These are phyloP conservation scores for Schoenoplectus triqueter DNA, from an alignment of 202 grass and related monocot species.

Conservation along the genomic window DNA sequence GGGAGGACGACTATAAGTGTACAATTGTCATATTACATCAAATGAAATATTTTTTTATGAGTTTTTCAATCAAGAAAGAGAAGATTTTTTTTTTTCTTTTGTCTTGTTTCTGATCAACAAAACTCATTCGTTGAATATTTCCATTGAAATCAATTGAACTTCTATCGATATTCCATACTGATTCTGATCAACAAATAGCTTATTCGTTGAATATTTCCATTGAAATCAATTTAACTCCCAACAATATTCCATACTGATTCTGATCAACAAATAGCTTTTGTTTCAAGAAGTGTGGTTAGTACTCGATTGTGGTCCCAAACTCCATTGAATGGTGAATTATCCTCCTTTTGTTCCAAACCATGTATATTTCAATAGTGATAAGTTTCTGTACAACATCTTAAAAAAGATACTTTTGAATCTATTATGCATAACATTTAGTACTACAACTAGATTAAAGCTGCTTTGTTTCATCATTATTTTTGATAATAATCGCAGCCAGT, in stretches of 20 bases:
- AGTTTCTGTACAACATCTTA: background rate
- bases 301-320: background rate
- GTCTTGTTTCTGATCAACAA: background rate
- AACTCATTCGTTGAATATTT: background rate
- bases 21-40: background rate
- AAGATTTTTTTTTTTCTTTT: too few relatives aligned
- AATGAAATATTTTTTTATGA: background rate
- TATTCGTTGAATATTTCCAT: background rate
- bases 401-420: background rate
- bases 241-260: background rate
- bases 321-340: background rate
- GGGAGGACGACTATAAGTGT: background rate
- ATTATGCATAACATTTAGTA: background rate
- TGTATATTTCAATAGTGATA: background rate
- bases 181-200: background rate
- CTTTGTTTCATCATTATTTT: background rate
- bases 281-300: background rate
- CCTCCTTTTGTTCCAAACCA: background rate
- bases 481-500: background rate
- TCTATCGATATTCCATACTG: background rate
- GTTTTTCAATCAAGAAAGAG: background rate
- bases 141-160: background rate
- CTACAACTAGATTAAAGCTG: background rate
- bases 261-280: background rate
- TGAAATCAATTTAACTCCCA: background rate